Evolutionary conservation across 1,284 basidiomycete genomes (phyloP), one percentile per base, ranked within the genome.

Genomic region (Trichosporon sp.): DNA sequence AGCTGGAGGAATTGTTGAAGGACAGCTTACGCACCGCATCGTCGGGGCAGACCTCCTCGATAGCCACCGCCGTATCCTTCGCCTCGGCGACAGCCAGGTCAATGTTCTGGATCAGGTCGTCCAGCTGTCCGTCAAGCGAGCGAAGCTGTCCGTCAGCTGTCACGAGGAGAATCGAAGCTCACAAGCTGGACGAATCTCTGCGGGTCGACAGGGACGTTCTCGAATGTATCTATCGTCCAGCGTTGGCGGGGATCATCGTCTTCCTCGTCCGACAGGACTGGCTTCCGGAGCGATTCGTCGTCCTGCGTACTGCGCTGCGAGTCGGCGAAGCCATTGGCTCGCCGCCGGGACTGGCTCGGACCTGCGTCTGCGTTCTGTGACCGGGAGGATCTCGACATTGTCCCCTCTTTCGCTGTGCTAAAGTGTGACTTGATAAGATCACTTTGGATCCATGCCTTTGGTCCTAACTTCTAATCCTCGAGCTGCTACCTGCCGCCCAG

Each of bases 241-340:
- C 10, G 3, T 27, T 60, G 8, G 8, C 32, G 31, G 2, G 31
- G 21, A 46, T 62, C 60, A n/a, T 66, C 63, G 11, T 52, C 65
- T 6, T 66, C 67, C 8, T 65, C 61, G 25, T 44, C 60, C 11
- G 44, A 59, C 7, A 40, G 81, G 0, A 89, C 90, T 76, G 86
- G 86, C 33, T 75, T 75, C 4, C 81, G 31, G 8, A 34, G 59
- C 5, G 10, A 19, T 56, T 60, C 44, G 19, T 40, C 60, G 21
- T 56, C 59, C 7, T 54, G 46, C 7, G 46, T 52, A 27, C 46
- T 27, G 46, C 5, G n/a, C 46, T 52, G 46, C 46, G 46, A 27
- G 25, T n/a, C 25, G 13, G 13, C 21, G 23, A 52, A 27, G 23
- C 46, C 46, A 14, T 52, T 52, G 25, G 13, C 11, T 10, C 27